Evolutionary conservation across 108 stramenopile species (phyloP).

Genomic region (Nannochloropsis granulata): DNA sequence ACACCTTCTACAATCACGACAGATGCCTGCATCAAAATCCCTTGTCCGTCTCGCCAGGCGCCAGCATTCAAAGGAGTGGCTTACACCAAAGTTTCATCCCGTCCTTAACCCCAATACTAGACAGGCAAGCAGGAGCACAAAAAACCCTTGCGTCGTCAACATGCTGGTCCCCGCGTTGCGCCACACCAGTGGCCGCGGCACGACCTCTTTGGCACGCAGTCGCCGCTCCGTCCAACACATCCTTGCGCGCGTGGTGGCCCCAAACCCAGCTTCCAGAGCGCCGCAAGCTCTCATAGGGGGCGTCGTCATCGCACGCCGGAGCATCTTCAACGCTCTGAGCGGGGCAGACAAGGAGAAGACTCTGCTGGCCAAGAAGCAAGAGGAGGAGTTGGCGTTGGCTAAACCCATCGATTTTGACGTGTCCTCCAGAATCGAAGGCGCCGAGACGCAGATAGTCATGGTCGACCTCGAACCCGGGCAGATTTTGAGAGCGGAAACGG

Average conservation of each 20-base stretch:
- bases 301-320: neutral
- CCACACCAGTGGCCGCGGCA: neutral
- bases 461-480: constrained; percentile 57
- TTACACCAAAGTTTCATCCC: too few relatives aligned
- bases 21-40: too few relatives aligned
- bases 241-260: neutral
- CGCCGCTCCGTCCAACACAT: neutral
- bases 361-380: neutral
- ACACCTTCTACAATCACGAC: too few relatives aligned
- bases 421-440: constrained; percentile 55
- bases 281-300: neutral
- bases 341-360: neutral
- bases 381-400: constrained; percentile 2
- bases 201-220: neutral
- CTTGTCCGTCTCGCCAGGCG: too few relatives aligned
- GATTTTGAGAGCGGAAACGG: constrained; percentile 61
- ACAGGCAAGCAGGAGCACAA: too few relatives aligned
- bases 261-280: neutral
- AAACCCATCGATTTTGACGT: constrained; percentile 58
- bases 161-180: neutral
- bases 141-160: neutral
- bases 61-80: too few relatives aligned
- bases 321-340: neutral
- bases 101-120: too few relatives aligned
- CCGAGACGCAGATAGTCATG: constrained; percentile 70